Conservation (phyloP, 73 alveolate genomes). For the Paramecium tetraurelia region DNA sequence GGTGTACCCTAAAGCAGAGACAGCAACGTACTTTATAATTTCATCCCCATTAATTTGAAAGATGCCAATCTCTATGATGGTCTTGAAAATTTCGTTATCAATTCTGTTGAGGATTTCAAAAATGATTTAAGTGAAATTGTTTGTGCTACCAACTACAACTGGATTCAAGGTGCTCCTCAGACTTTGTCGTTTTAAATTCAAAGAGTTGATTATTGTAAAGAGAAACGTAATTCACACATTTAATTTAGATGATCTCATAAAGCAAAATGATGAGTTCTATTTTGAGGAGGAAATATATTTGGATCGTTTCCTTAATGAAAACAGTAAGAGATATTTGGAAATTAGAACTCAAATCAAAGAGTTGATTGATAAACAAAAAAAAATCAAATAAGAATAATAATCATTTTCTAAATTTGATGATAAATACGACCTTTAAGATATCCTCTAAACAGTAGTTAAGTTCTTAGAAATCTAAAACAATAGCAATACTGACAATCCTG, state of each 20-base stretch:
- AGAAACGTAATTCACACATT: not conserved
- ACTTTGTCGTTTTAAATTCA: constrained; percentile 70
- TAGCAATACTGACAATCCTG: constrained; percentile 18
- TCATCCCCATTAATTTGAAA: constrained; percentile 65
- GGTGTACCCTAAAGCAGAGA: not conserved
- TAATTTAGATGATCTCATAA: constrained; percentile 37
- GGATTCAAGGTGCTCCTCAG: constrained; percentile 69
- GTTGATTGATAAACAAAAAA: constrained; percentile 36
- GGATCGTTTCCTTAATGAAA: constrained; percentile 74
- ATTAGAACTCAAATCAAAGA: constrained; percentile 62
- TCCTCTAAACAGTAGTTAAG: not conserved
- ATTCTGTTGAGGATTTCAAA: constrained; percentile 65
- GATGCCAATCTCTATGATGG: constrained; percentile 72
- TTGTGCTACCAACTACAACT: constrained; percentile 63
- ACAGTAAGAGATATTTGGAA: constrained; percentile 54
- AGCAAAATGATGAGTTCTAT: constrained; percentile 68
- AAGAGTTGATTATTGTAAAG: constrained; percentile 70
- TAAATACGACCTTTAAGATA: not conserved
- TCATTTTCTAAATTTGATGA: constrained; percentile 10
- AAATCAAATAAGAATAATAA: constrained; percentile 49
- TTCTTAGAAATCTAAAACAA: not conserved
- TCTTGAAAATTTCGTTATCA: constrained; percentile 66
- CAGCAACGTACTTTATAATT: constrained; percentile 62
- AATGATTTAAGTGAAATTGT: constrained; percentile 55
- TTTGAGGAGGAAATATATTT: constrained; percentile 74